Evolutionary conservation across 2,329 filamentous ascomycete species (phyloP), one percentile per base, ranked within the genome.

Genomic region (Monosporascus sp.): DNA sequence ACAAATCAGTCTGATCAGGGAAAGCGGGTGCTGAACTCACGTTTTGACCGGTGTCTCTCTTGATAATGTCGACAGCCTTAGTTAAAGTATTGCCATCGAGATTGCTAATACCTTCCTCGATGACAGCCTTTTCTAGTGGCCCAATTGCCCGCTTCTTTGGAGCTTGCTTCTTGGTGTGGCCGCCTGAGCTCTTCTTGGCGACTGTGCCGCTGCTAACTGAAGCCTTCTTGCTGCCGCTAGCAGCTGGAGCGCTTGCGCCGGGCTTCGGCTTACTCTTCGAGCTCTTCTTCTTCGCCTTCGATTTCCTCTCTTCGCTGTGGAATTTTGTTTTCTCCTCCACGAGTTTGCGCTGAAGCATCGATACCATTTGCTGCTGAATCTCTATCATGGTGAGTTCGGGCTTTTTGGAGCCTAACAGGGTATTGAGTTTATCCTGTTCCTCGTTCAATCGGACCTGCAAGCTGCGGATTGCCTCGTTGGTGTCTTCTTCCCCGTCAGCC

Each of bases 251-350:
- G 37, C 65, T 60, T 3, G 63, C 50, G 44, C 59, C 57, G 58
- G 73, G 72, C 63, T 74, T 76, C 38, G 81, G 70, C 69, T 88
- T 89, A 66, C 80, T 65, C 65, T 81, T 80, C 46, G 90, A 95
- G 37, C 77, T 95, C 57, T 82, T 97, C 55, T 96, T 97, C 77
- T 96, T 97, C 70, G 82, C 82, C 49, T 86, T 97, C 64, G 92
- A 90, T 55, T 81, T 96, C 63, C 86, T 81, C 17, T 75, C 72
- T 63, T 78, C 70, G 45, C 72, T 79, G 63, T 62, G 75, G 63
- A 89, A 81, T 59, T 87, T 77, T 44, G 72, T 82, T 57, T 87
- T 87, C 70, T 94, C 86, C 61, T 83, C 81, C 9, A 88, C 82
- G 52, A 96, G 85, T 57, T 89, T 86, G 61, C 85, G 79, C 67